Base-by-base conservation (phyloP, 306 rosid genomes). In the Malus sylvestris region DNA sequence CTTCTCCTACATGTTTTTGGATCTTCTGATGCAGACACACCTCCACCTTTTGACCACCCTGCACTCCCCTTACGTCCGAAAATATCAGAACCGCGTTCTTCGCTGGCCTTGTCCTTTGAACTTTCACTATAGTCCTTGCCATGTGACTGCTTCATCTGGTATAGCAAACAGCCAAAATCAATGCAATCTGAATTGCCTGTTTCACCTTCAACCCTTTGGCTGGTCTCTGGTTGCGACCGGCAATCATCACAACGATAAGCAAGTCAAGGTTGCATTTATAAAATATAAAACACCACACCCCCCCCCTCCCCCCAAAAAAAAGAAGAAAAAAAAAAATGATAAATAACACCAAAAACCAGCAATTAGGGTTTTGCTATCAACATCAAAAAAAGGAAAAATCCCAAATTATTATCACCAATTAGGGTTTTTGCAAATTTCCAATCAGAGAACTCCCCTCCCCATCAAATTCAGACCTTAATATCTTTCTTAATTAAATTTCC, bases 221-320 rank as follows among this genome's bases (percentile, higher is more conserved):
- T 6, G 85, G 62, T 66, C 75, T 81, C 81, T 81, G 86, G 63
- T 38, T 61, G 68, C 85, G 81, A 69, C 85, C 74, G 14, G 14
- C 2, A 38, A 13, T 35, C 5, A 15, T 58, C 76, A 72, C 52
- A 35, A 71, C 7, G 3, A 71, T 20, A 55, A 32, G 40, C 4
- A 55, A 32, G 40, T 14, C 10, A 57, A 10, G 10, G 4, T 19
- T 30, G 53, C 14, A 53, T 49, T 13, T 9, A 58, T 20, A 16
- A 13, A 51, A 25, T 44, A 18, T 15, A 25, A 25, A 25, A 25
- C 1, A 25, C 27, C 27, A 25, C 27, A 1, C 27, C 1, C 27
- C 27, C 27, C 1, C 27, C 27, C 27, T 1, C 1, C 27, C 5
- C 33, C 33, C 5, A 4, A 30, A 55, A 18, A 59, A 59, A 23